A percentile compares a stretch with the other conserved stretches of the same genome.
These are phyloP conservation scores for Halophytophthora polymorphica DNA, from an alignment of 352 stramenopile species.

Conservation along the genomic window DNA sequence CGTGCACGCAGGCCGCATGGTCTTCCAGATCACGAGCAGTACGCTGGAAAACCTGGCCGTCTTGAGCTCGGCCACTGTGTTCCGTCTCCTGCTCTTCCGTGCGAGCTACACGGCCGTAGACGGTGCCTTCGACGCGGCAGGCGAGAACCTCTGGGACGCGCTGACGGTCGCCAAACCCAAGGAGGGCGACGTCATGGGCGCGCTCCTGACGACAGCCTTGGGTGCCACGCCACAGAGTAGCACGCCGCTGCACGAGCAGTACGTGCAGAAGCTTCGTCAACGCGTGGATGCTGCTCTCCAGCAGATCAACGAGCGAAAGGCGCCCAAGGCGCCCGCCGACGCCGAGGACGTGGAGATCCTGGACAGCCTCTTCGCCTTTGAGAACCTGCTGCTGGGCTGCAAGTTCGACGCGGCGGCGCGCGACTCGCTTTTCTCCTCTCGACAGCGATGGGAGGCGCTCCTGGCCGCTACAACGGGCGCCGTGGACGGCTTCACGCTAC, in stretches of 20 bases:
- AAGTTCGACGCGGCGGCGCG: conserved; percentile 37
- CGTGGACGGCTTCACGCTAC: conserved; percentile 52
- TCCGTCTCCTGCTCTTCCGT: conserved; percentile 54
- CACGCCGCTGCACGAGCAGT: conserved; percentile 43
- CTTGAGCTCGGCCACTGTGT: conserved; percentile 39
- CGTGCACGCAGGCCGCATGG: conserved; percentile 18
- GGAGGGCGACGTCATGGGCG: conserved; percentile 24
- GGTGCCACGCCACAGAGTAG: conserved; percentile 14
- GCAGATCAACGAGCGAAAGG: conserved; percentile 30
- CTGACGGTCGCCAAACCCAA: conserved; percentile 20
- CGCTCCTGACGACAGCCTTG: conserved; percentile 21
- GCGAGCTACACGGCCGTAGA: conserved; percentile 28
- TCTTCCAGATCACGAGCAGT: conserved; percentile 48
- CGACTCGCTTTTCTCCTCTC: conserved; percentile 38
- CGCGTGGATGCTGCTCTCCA: conserved; percentile 32
- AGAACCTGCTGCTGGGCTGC: conserved; percentile 38
- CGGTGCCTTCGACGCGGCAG: conserved; percentile 8
- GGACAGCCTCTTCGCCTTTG: conserved; percentile 44
- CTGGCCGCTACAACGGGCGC: conserved; percentile 36
- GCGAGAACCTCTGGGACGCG: conserved; percentile 35
- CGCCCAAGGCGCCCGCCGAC: conserved; percentile 19
- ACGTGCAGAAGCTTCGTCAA: conserved; percentile 29
- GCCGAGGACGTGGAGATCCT: conserved; percentile 42
- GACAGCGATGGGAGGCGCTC: conserved; percentile 37
- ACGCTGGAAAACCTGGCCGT: conserved; percentile 42